Conservation (phyloP, 129 eudicot genomes). For the Smallanthus sonchifolius region DNA sequence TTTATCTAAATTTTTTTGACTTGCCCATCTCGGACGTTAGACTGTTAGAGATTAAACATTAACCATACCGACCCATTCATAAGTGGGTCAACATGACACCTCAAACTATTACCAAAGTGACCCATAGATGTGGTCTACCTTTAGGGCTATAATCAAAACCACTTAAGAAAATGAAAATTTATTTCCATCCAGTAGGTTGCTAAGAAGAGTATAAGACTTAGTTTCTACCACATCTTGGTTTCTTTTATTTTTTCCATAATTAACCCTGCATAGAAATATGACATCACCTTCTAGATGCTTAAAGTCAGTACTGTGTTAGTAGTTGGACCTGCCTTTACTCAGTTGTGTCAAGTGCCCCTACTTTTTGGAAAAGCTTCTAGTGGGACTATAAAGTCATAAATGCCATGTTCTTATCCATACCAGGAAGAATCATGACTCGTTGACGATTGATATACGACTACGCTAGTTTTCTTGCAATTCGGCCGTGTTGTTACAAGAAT, state of each 20-base stretch:
- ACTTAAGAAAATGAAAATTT: neutral
- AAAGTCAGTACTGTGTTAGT: neutral
- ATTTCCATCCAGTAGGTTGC: neutral
- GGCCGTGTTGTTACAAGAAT: neutral
- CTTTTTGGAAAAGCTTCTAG: constrained; percentile 23
- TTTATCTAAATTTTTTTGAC: neutral
- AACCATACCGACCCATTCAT: neutral
- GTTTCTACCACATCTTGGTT: neutral
- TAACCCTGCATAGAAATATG: neutral
- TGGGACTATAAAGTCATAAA: constrained; percentile 17
- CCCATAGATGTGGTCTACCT: neutral
- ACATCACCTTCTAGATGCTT: constrained; percentile 13
- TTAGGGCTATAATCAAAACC: neutral
- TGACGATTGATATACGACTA: too few species aligned
- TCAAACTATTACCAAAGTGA: neutral
- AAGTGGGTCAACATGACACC: neutral
- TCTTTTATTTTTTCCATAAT: neutral
- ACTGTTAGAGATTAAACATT: neutral
- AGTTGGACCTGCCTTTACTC: constrained; percentile 23
- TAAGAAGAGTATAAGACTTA: neutral
- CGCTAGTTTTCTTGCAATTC: too few species aligned
- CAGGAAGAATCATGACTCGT: neutral
- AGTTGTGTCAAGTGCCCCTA: constrained; percentile 25
- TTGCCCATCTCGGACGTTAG: neutral
- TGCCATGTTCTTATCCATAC: constrained; percentile 18